Base-by-base conservation (phyloP, 768 basidiomycete genomes). In the Trametes gibbosa region DNA sequence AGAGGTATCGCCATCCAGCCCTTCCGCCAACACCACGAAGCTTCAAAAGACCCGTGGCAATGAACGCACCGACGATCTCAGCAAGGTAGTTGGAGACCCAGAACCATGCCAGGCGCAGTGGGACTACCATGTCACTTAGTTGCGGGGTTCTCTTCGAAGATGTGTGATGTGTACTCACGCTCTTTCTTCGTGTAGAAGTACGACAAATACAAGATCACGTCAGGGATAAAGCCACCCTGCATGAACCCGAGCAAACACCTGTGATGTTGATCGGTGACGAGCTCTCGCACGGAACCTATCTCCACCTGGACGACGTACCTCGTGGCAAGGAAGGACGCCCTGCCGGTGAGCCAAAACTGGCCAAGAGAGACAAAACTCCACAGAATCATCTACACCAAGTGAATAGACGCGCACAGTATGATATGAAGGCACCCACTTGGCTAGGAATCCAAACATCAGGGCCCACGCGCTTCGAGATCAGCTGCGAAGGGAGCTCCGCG, bases 91-190 rank as follows among this genome's bases (percentile, higher is more conserved):
- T 81, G 4, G 83, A 82, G 27, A 81, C 75, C 86, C 85, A 90
- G 76, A 89, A 88, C 64, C 78, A 82, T 1, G 84, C 85, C 10
- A 89, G 75, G n/a, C 87, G 80, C 43, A 87, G 79, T 2, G 86
- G 84, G 0, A 87, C 81, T 83, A 61, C 23, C 29, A 19, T 5
- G 27, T 34, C 3, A 29, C 13, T 24, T 5, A 23, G 14, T 17
- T 49, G 35, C 21, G 14, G 29, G 24, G 51, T 17, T 10, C 6
- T 37, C 43, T 16, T 16, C n/a, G 29, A 21, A 37, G 8, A 41
- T 25, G 42, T 3, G 5, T 5, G 25, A 23, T 12, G 25, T 10
- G 29, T 32, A 71, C 79, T 67, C 62, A 82, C 83, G 71, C 69
- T 84, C 83, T 14, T 63, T 72, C 59, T 79, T 82, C 2, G 82